Evolutionary conservation across 2,329 filamentous ascomycete species (phyloP).

Genomic region (Pseudogymnoascus sp.): DNA sequence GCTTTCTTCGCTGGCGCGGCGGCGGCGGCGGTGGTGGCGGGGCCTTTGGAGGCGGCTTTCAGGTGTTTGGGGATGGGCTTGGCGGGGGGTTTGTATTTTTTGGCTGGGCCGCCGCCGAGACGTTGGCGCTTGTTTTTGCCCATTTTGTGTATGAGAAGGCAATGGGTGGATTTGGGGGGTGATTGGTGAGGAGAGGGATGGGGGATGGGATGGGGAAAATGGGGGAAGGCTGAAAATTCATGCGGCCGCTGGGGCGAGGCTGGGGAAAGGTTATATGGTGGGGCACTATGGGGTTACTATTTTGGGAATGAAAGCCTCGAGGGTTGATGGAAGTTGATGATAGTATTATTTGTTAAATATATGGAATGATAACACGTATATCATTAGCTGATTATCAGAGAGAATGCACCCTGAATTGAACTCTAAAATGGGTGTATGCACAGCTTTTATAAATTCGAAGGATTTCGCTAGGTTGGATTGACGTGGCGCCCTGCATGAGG

Average conservation of each 20-base stretch:
- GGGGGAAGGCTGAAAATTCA: constrained; percentile 7
- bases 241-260: constrained; percentile 3
- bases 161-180: background rate
- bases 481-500: background rate
- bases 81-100: constrained; percentile 12
- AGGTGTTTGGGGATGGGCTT: constrained; percentile 14
- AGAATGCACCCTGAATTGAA: background rate
- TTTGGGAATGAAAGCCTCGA: background rate
- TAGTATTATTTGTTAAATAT: background rate
- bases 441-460: background rate
- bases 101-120: constrained; percentile 12
- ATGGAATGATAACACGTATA: background rate
- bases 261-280: background rate
- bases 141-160: constrained; percentile 14
- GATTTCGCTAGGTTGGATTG: background rate
- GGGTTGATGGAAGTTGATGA: background rate
- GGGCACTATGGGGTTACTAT: background rate
- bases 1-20: constrained; percentile 11
- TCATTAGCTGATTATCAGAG: background rate
- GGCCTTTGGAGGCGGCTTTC: background rate
- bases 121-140: constrained; percentile 22
- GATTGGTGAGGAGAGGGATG: background rate
- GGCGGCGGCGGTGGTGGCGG: background rate
- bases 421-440: background rate
- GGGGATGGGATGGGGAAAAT: background rate